Percentiles rank a stretch among this genome's conserved stretches.
Evolutionary conservation across 1,139 yeast genomes (phyloP).

Genomic region (Taphrina populina): DNA sequence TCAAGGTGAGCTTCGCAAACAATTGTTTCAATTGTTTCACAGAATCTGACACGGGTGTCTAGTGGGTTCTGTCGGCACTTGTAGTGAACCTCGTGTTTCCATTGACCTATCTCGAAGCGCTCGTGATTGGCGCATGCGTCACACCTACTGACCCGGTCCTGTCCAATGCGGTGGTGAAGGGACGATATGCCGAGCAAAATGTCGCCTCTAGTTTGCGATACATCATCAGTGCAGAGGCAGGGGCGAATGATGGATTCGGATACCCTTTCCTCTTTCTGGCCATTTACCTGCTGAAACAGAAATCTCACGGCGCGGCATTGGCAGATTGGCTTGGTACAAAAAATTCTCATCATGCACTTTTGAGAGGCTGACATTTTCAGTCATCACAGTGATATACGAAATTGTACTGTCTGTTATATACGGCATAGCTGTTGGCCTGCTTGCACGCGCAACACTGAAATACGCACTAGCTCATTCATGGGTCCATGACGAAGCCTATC

Average conservation of each 20-base stretch:
- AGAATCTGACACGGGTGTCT: not conserved
- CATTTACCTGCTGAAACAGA: slow-evolving; percentile 43
- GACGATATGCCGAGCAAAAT: slow-evolving; percentile 48
- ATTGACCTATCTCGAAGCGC: slow-evolving; percentile 12
- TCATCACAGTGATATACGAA: too few species aligned
- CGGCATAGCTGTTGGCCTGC: slow-evolving; percentile 46
- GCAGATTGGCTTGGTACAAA: slow-evolving; percentile 46
- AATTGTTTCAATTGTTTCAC: too few species aligned
- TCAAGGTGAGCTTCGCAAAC: too few species aligned
- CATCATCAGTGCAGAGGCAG: slow-evolving; percentile 48
- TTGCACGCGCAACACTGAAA: slow-evolving; percentile 42
- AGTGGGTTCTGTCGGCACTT: slow-evolving; percentile 48
- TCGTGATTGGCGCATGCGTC: slow-evolving; percentile 26
- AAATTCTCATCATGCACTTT: too few species aligned
- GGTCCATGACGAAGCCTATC: slow-evolving; percentile 43
- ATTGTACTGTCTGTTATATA: slow-evolving; percentile 45
- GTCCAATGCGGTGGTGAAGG: slow-evolving; percentile 50
- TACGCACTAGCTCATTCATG: slow-evolving; percentile 40
- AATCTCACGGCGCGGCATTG: slow-evolving; percentile 41
- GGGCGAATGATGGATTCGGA: slow-evolving; percentile 50
- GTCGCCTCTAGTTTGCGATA: slow-evolving; percentile 44
- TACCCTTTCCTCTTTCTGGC: slow-evolving; percentile 49
- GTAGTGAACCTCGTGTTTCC: slow-evolving; percentile 47
- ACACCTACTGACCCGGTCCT: slow-evolving; percentile 47
- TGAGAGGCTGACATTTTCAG: too few species aligned